These are phyloP conservation scores for Carallia brachiata DNA, from an alignment of 345 rosid species.

Conservation along the genomic window DNA sequence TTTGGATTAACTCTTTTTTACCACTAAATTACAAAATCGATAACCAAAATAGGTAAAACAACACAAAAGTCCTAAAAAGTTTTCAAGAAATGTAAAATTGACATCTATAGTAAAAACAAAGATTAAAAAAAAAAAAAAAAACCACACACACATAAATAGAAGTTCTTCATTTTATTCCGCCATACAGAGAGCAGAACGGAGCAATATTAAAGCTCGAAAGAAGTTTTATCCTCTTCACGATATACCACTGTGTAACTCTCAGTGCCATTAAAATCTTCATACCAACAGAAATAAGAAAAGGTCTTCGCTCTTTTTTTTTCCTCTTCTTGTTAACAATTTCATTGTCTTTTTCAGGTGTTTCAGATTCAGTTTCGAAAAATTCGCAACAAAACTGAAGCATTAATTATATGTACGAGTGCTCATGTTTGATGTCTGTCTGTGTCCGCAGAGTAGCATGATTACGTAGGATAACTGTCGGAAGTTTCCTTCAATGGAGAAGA, in stretches of 20 bases:
- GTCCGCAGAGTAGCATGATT: slow-evolving; percentile 52
- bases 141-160: too few relatives aligned
- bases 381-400: not conserved
- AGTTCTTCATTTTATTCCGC: too few relatives aligned
- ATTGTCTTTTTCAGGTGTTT: not conserved
- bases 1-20: too few relatives aligned
- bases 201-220: not conserved
- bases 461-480: slow-evolving; percentile 48
- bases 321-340: not conserved
- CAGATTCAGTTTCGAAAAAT: not conserved
- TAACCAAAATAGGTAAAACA: not conserved
- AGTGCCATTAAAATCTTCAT: not conserved
- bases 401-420: not conserved
- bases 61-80: too few relatives aligned
- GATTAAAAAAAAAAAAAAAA: too few relatives aligned
- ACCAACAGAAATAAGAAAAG: not conserved
- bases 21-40: too few relatives aligned
- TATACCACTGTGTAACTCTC: not conserved
- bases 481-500: slow-evolving; percentile 45
- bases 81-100: too few relatives aligned
- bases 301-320: not conserved
- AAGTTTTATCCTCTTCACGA: not conserved
- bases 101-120: too few relatives aligned
- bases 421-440: slow-evolving; percentile 40
- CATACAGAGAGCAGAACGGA: not conserved